Base-by-base conservation (phyloP, 2,329 filamentous ascomycete genomes). In the Anisogramma anomala region DNA sequence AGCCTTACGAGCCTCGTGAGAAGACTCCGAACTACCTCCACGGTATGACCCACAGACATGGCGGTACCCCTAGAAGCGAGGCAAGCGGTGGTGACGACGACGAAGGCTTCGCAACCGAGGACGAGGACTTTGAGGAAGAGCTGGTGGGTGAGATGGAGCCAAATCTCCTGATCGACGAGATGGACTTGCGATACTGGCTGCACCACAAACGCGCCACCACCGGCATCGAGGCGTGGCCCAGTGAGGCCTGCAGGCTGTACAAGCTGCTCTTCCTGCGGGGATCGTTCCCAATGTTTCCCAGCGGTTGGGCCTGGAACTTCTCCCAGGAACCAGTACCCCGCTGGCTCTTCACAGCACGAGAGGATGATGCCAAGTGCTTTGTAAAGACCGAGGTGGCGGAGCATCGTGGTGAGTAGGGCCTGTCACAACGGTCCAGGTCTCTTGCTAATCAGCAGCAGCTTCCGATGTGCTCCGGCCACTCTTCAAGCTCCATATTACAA, bases 181-280 rank as follows among this genome's bases (percentile, higher is more conserved):
- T 5, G 6, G 32, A 35, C 20, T 20, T 41, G 25, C 32, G 32
- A 23, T 33, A 41, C 5, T 41, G 33, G 25, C 23, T 30, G 9
- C 25, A 50, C 26, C 34, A 31, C 32, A 41, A 22, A 22, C 38
- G 18, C 9, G 8, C 25, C 1, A 46, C 51, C 10, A 41, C 41
- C 2, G 50, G 47, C 22, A 51, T 52, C 28, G 41, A 50, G 5
- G 18, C 28, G 3, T 62, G 58, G 58, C 56, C 56, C n/a, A 40
- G 30, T 5, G 54, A 59, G 28, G 57, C 60, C 37, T 46, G 40
- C 10, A 53, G 49, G 14, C 47, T 61, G 15, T 58, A 61, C 49
- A 57, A 54, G 32, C 49, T 61, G 35, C 49, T 61, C 17, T 54
- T 53, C 13, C 53, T 62, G 43, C 56, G 58, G 33, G 59, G 59